Evolutionary conservation across 23 red algal species (phyloP), one percentile per base, ranked within the genome.

Genomic region (Gracilaria domingensis): DNA sequence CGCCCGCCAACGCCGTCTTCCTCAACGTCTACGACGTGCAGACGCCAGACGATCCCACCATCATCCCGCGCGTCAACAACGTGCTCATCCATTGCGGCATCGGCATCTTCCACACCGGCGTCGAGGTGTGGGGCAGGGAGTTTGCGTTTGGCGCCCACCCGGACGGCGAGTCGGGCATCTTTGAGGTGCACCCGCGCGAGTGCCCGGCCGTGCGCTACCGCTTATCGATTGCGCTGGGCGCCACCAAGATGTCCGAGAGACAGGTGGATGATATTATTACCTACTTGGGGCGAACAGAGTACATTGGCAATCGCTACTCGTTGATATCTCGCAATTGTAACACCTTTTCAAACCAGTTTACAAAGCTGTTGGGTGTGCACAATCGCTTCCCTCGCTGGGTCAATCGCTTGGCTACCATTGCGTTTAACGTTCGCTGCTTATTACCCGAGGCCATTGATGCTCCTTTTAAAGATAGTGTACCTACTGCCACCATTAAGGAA

Each of bases 11-110:
- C 28, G 66, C 83, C 60, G 93, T 95, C 6, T 58, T 44, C 50
- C 61, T 95, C 25, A 88, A 95, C 44, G 73, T 95, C 28, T 95
- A 95, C 85, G 93, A 95, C 75, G 62, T 95, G 30, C 64, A 49
- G 33, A 84, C 82, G 60, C 80, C 79, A 17, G 66, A 79, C 64
- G 84, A 88, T 38, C 93, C 93, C 45, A 60, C 25, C 58, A 73
- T 51, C 23, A 95, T 95, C 71, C 80, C 93, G 18, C 49, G 76
- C 2, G 40, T 88, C 40, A 95, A 95, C 86, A 62, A 80, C 75
- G 21, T 74, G 6, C 86, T 95, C 26, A 55, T 89, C 33, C 82
- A 71, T 24, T 60, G 72, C 66, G 93, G 93, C 66, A 66, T 95
- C 44, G 93, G 93, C 39, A 53, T 95, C 25, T 95, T 83, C 65